Evolutionary conservation across 371 early-diverging fungal genomes (phyloP).

Genomic region (Smittium culicis): DNA sequence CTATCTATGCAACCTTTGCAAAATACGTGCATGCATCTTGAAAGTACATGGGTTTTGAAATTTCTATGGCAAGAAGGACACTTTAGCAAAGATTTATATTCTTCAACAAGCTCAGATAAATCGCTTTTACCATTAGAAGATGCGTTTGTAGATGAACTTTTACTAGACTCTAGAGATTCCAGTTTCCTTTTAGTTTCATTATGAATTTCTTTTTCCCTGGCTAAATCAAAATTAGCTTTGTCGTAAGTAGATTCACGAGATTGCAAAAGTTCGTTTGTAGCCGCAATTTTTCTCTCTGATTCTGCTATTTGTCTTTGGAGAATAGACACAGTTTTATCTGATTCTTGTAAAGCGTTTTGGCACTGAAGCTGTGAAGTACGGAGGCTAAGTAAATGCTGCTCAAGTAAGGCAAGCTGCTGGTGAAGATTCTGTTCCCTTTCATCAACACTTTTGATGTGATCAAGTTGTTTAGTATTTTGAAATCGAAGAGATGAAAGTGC

Average conservation of each 20-base stretch:
- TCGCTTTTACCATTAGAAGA: slow-evolving; percentile 20
- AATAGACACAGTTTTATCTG: slow-evolving; percentile 17
- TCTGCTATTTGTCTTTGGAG: slow-evolving; percentile 22
- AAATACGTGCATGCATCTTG: slow-evolving; percentile 92
- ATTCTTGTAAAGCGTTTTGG: slow-evolving; percentile 19
- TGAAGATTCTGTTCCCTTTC: slow-evolving; percentile 54
- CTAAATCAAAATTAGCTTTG: slow-evolving; percentile 39
- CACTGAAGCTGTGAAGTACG: slow-evolving; percentile 22
- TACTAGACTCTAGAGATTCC: slow-evolving; percentile 34
- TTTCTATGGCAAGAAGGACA: slow-evolving; percentile 74
- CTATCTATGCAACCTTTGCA: slow-evolving; percentile 89
- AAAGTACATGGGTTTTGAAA: slow-evolving; percentile 70
- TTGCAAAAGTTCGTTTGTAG: slow-evolving; percentile 35
- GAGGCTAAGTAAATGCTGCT: slow-evolving; percentile 23
- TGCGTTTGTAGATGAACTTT: slow-evolving; percentile 22
- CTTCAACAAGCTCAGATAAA: slow-evolving; percentile 32
- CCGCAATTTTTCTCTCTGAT: slow-evolving; percentile 23
- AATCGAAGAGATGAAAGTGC: slow-evolving; percentile 48
- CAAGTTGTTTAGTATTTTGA: slow-evolving; percentile 70
- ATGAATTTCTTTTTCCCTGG: slow-evolving; percentile 35
- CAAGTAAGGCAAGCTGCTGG: slow-evolving; percentile 39
- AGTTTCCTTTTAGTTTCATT: slow-evolving; percentile 35
- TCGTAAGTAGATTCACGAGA: slow-evolving; percentile 37
- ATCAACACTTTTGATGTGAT: slow-evolving; percentile 57
- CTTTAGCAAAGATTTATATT: slow-evolving; percentile 56